Conservation (phyloP, 1,139 yeast genomes). For the Saccharomyces hybrid region DNA sequence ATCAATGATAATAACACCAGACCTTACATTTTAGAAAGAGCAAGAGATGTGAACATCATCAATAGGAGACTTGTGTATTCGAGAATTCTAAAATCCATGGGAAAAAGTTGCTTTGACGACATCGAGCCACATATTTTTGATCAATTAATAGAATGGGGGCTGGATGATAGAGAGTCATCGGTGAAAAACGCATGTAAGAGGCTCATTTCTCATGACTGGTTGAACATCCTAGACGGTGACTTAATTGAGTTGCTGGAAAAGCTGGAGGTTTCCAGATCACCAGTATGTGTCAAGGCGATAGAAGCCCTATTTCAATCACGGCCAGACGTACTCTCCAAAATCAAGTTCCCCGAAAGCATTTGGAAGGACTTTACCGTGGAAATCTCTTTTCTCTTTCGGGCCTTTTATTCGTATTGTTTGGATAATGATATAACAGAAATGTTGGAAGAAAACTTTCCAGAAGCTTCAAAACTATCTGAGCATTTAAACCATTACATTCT, state of each 20-base stretch:
- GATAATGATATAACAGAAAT: constrained; percentile 46
- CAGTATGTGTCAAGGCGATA: constrained; percentile 61
- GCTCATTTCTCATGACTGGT: constrained; percentile 69
- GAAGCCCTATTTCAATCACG: constrained; percentile 53
- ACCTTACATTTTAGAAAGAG: constrained; percentile 65
- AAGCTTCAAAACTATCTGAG: constrained; percentile 60
- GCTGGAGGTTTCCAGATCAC: constrained; percentile 58
- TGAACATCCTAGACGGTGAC: constrained; percentile 60
- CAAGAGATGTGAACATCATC: constrained; percentile 65
- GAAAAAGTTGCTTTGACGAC: constrained; percentile 46
- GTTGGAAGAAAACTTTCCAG: constrained; percentile 72
- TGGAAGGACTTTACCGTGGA: constrained; percentile 74
- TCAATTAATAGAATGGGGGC: constrained; percentile 69
- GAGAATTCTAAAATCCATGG: constrained; percentile 58
- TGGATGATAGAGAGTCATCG: constrained; percentile 71
- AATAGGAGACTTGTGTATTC: constrained; percentile 71
- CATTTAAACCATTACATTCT: constrained; percentile 34
- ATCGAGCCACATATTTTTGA: constrained; percentile 58
- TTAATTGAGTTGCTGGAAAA: constrained; percentile 63
- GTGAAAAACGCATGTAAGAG: constrained; percentile 68
- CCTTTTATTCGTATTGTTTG: constrained; percentile 58
- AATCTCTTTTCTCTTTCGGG: constrained; percentile 61
- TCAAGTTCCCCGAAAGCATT: constrained; percentile 50
- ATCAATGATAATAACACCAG: constrained; percentile 47
- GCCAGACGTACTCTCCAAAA: constrained; percentile 50